Conservation (phyloP, 257 asterid genomes). For the Fraxinus anomala region DNA sequence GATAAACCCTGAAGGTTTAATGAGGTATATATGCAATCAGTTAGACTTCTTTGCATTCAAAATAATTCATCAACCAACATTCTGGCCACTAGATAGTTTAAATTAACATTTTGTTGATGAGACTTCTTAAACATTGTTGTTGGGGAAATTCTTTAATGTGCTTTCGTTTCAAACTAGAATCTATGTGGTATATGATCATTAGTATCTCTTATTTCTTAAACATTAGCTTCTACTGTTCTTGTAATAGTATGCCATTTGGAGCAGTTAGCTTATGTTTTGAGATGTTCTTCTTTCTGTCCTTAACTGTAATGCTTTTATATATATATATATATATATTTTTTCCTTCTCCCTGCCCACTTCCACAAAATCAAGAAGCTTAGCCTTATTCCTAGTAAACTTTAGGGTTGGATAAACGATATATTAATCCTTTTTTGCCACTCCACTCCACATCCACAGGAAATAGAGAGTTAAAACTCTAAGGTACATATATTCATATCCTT, state of each 20-base stretch:
- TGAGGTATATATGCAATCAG: background rate
- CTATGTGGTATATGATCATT: background rate
- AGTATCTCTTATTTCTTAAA: background rate
- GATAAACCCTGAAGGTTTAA: background rate
- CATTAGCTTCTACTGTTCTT: background rate
- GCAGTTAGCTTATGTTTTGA: background rate
- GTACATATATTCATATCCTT: slow-evolving; percentile 33
- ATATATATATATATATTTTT: background rate
- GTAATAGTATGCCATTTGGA: background rate
- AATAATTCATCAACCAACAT: background rate
- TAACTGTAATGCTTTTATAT: background rate
- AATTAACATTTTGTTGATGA: background rate
- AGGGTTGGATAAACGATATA: background rate
- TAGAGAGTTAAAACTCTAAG: slow-evolving; percentile 15
- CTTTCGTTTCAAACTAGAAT: background rate
- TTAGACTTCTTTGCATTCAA: background rate
- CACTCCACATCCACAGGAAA: slow-evolving; percentile 5
- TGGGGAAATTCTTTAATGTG: background rate
- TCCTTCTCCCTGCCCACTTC: background rate
- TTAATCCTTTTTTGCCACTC: background rate
- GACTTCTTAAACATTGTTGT: background rate
- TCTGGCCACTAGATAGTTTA: background rate
- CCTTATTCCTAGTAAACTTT: background rate
- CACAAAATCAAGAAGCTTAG: background rate
- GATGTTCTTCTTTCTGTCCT: background rate